Evolutionary conservation across 176 grass and related monocot genomes (phyloP), one percentile per base, ranked within the genome.

Genomic region (Oryza nivara): DNA sequence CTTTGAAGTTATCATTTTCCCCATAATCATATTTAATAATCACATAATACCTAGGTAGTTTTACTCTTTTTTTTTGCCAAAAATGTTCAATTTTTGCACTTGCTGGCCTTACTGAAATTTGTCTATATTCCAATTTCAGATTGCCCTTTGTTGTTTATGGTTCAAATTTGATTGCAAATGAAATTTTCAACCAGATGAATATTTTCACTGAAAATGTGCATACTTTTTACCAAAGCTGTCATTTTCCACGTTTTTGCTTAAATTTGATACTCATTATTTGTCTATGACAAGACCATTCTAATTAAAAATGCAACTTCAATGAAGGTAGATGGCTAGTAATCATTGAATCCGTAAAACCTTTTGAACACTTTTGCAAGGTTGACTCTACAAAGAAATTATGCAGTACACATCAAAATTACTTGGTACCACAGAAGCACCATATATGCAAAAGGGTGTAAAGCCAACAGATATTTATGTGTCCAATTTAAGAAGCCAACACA

Each of bases 361-460:
- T 76, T 44, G 44, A 84, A 43, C 43, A 20, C 35, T 43, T 4
- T 26, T 28, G 46, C 15, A 68, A 9, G 46, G 73, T 76, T 76
- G 73, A 84, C 73, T 54, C 46, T 25, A 76, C n/a, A 56, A 41
- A 61, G 44, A 34, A 40, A 58, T 63, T 23, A 28, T 11, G 46
- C 82, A 68, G 25, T 75, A 51, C 26, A 9, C 32, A 56, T 56
- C 32, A 30, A 43, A 43, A 52, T 68, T 76, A 41, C 45, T 20
- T 56, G 61, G 73, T 76, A 51, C 32, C 73, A 84, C 73, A 84
- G 49, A 52, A 41, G 32, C 72, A 75, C 35, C 38, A 41, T 40
- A 68, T 36, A 19, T 38, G 3, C 26, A 51, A 19, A 3, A 51
- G 19, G 38, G 19, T 49, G 44, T 28, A 60, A 15, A 36, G 43